These are phyloP conservation scores for Pichia sp. DNA, from an alignment of 1,139 yeast species.

Conservation along the genomic window DNA sequence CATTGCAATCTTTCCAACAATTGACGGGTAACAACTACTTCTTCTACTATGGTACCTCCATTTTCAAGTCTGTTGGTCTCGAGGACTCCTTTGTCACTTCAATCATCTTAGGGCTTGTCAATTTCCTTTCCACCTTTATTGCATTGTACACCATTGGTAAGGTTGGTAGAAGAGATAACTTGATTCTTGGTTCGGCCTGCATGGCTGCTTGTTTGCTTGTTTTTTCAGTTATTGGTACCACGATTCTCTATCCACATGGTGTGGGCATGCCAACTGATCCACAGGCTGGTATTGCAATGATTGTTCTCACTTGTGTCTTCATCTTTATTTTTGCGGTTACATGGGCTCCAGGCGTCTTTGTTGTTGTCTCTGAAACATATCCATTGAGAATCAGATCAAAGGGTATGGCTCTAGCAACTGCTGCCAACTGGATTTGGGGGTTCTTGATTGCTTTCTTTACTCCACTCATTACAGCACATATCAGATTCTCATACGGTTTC, in stretches of 20 bases:
- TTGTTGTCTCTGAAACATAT: constrained; percentile 70
- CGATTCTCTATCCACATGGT: constrained; percentile 51
- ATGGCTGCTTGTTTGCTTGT: constrained; percentile 62
- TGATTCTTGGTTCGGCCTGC: constrained; percentile 56
- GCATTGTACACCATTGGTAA: constrained; percentile 62
- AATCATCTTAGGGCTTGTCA: constrained; percentile 70
- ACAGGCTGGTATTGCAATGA: constrained; percentile 68
- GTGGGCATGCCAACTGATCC: constrained; percentile 28
- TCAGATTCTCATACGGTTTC: constrained; percentile 60
- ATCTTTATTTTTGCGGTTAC: constrained; percentile 80
- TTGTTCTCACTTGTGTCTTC: constrained; percentile 70
- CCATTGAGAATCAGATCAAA: constrained; percentile 75
- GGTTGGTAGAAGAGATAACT: constrained; percentile 63
- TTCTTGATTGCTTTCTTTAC: constrained; percentile 72
- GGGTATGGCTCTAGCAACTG: constrained; percentile 70
- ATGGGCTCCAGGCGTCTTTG: constrained; percentile 84
- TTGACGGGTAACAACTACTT: constrained; percentile 76
- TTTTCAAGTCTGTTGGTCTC: constrained; percentile 72
- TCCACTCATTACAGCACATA: constrained; percentile 55
- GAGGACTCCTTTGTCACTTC: constrained; percentile 69
- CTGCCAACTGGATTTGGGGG: constrained; percentile 76
- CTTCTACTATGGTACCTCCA: constrained; percentile 75
- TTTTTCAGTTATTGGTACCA: constrained; percentile 64
- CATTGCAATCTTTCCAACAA: constrained; percentile 67
- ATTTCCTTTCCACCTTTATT: constrained; percentile 66